Evolutionary conservation across 768 basidiomycete genomes (phyloP), one percentile per base, ranked within the genome.

Genomic region (Termitomyces sp.): DNA sequence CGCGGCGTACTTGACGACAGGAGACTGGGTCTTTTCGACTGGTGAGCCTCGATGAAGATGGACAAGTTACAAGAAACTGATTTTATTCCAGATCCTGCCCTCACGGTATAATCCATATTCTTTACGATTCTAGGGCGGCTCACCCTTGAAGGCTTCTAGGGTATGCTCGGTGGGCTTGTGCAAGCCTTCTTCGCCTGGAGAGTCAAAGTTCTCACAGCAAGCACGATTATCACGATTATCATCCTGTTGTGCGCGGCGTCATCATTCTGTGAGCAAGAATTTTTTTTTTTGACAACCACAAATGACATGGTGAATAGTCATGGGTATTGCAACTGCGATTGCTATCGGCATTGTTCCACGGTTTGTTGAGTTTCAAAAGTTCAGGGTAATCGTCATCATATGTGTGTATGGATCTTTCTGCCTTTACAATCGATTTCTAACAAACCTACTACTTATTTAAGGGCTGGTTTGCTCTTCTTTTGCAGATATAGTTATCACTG

Each of bases 381-480:
- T 73, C 58, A 67, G 66, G 57, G 63, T 65, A 20, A 52, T 66
- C 16, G 63, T 67, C 16, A 68, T 67, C 42, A 61, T 65, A 4
- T 68, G 67, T 68, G 36, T 38, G 65, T 60, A 7, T 24, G 24
- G 28, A 22, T 15, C 15, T 4, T n/a, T 18, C 22, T 15, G 9
- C 40, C 8, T 53, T 13, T 18, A 9, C 22, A 33, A 40, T 33
- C 5, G 38, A 4, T 32, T 18, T 63, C 28, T 24, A 50, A 20
- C 24, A 57, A 38, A 36, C 57, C n/a, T 39, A 55, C 18, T 49
- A 53, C 45, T 12, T 44, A 53, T 50, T 12, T 44, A 74, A 50
- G 79, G 81, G 80, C 70, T 81, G 3, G 74, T 71, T 4, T 69
- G 72, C 38, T 74, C 78, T 7, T 74, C 75, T 2, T 66, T 74